Percentiles rank a stretch among this genome's conserved stretches.
Evolutionary conservation across 371 early-diverging fungal species (phyloP).

Genomic region (Umbelopsis sp.): DNA sequence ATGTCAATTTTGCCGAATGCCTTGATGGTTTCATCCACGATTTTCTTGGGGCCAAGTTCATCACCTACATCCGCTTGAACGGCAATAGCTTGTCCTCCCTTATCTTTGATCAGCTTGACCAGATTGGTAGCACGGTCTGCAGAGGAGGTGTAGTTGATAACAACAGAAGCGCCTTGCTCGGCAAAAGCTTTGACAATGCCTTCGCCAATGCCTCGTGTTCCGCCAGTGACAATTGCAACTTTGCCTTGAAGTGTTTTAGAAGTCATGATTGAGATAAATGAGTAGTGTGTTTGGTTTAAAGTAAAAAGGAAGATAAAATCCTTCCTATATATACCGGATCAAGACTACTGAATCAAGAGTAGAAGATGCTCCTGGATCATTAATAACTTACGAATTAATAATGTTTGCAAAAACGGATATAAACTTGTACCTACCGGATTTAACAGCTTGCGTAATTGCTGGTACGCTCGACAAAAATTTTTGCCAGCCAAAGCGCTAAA

Average conservation of each 20-base stretch:
- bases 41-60: background rate
- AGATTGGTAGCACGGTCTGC: background rate
- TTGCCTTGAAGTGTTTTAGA: slow-evolving; percentile 2
- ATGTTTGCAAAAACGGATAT: no score
- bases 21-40: background rate
- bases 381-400: no score
- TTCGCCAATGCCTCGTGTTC: slow-evolving; percentile 10
- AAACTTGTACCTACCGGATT: no score
- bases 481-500: no score
- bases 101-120: background rate
- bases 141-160: background rate
- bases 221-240: slow-evolving; percentile 22
- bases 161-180: background rate
- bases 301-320: no score
- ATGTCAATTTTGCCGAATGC: slow-evolving; percentile 1
- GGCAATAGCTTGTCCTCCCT: background rate
- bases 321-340: no score
- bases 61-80: slow-evolving; percentile 4
- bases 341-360: no score
- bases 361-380: no score
- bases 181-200: background rate
- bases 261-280: no score
- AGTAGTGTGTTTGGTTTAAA: no score
- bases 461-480: no score
- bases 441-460: no score